Evolutionary conservation across 2,329 filamentous ascomycete genomes (phyloP), one percentile per base, ranked within the genome.

Genomic region (Zymoseptoria ardabiliae): DNA sequence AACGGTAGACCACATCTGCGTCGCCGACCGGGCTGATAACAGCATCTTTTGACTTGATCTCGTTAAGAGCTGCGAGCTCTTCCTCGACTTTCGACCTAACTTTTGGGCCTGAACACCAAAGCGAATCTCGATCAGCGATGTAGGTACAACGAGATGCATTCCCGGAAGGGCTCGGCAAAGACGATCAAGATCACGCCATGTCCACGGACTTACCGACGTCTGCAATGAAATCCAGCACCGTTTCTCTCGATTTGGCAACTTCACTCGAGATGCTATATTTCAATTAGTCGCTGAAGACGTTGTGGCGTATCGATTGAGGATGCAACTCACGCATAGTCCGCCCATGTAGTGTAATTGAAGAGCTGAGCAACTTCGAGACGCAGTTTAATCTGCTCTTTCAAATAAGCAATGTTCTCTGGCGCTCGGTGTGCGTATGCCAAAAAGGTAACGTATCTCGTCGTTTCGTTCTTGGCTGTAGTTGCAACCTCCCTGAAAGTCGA

Each of bases 281-380:
- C 30, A 17, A 8, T 35, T 35, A 35, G 30, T 11, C 30, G 30
- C 30, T 17, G 30, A 35, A 3, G 10, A 11, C 13, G 30, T 11
- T 17, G 1, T 11, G 30, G 30, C n/a, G 8, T 52, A 7, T 25
- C n/a, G 41, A 19, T 4, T 25, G 6, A n/a, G 8, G 50, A 53
- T 22, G 22, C 11, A n/a, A 53, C 30, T 35, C 13, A 35, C 17
- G 17, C n/a, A 13, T 11, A 30, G 8, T 28, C 55, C 6, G 58
- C 55, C 28, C n/a, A 57, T 22, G 51, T 53, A 23, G 25, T 49
- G 9, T 50, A 54, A 7, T 55, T 55, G 3, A 60, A 35, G 4
- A 57, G 50, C 3, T 55, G 50, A 20, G 58, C 58, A 25, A 19
- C 10, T 25, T 60, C 51, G 30, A 54, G 51, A n/a, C 55, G 54